phyloP scores from a whole-genome alignment of 345 rosid species.

The Streptanthus diversifolius region DNA sequence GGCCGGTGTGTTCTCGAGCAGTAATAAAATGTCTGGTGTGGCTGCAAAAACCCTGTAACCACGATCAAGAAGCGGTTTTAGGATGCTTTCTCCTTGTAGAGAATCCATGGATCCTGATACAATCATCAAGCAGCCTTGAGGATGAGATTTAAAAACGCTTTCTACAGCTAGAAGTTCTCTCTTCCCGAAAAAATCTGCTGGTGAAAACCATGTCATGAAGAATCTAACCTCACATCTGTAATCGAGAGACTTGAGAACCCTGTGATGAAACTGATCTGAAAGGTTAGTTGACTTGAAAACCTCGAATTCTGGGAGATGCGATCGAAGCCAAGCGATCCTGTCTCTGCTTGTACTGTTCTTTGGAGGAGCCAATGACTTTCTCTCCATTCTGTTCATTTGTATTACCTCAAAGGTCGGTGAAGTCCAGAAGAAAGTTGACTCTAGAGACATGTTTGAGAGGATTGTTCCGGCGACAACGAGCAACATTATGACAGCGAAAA shows the following conservation, averaged over 20 bases:
- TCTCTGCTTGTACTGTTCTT: slow-evolving; percentile 41
- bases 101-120: slow-evolving; percentile 67
- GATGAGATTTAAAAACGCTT: slow-evolving; percentile 62
- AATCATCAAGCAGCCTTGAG: slow-evolving; percentile 62
- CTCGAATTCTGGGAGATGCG: slow-evolving; percentile 40
- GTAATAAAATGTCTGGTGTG: slow-evolving; percentile 55
- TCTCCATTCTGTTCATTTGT: slow-evolving; percentile 32
- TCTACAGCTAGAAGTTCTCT: slow-evolving; percentile 58
- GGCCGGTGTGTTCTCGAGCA: slow-evolving; percentile 64
- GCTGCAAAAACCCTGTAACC: slow-evolving; percentile 50
- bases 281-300: slow-evolving; percentile 49
- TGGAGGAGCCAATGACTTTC: slow-evolving; percentile 44
- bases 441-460: slow-evolving; percentile 26
- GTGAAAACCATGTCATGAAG: slow-evolving; percentile 89
- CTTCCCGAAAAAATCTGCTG: slow-evolving; percentile 43
- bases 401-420: slow-evolving; percentile 11
- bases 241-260: slow-evolving; percentile 48
- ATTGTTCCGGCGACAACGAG: slow-evolving; percentile 39
- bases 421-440: slow-evolving; percentile 2
- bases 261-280: slow-evolving; percentile 47
- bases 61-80: slow-evolving; percentile 53
- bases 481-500: slow-evolving; percentile 36
- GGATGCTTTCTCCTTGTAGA: slow-evolving; percentile 40
- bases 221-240: slow-evolving; percentile 49
- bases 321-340: slow-evolving; percentile 49